phyloP scores from a whole-genome alignment of 768 basidiomycete species.

The Pulveroboletus ravenelii region DNA sequence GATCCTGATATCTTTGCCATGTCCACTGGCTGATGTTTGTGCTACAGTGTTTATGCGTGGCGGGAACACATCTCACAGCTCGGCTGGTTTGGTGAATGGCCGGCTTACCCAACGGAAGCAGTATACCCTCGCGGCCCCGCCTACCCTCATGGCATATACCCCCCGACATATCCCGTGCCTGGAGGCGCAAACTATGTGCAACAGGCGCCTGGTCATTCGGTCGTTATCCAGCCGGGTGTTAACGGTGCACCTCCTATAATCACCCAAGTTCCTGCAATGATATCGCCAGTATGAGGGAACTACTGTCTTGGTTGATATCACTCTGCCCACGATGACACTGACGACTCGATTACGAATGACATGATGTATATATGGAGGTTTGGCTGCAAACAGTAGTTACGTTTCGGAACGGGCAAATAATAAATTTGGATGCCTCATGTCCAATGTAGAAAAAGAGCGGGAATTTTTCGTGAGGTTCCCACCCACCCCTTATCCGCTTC shows the following conservation, averaged over 20 bases:
- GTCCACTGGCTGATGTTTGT: not conserved
- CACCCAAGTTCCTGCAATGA: conserved; percentile 48
- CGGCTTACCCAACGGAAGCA: conserved; percentile 44
- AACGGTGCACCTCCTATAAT: conserved; percentile 59
- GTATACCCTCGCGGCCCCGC: conserved; percentile 19
- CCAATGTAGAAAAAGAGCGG: conserved; percentile 20
- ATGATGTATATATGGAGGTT: conserved; percentile 5
- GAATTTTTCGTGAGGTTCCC: conserved; percentile 17
- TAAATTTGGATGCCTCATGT: conserved; percentile 26
- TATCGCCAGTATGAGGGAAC: conserved; percentile 16
- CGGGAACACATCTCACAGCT: conserved; percentile 46
- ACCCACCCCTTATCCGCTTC: conserved; percentile 23
- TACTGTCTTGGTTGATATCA: not conserved
- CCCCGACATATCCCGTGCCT: conserved; percentile 9
- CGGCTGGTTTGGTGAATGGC: conserved; percentile 72
- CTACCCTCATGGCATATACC: conserved; percentile 35
- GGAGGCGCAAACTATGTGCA: conserved; percentile 38
- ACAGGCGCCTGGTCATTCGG: conserved; percentile 54
- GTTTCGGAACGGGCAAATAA: conserved; percentile 11
- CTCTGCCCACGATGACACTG: not conserved
- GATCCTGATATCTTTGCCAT: not conserved
- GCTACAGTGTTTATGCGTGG: conserved; percentile 29
- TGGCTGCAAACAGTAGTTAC: conserved; percentile 15
- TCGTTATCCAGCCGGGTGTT: conserved; percentile 63
- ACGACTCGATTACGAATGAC: conserved; percentile 8